Evolutionary conservation across 352 stramenopile species (phyloP).

Genomic region (Albugo laibachii): DNA sequence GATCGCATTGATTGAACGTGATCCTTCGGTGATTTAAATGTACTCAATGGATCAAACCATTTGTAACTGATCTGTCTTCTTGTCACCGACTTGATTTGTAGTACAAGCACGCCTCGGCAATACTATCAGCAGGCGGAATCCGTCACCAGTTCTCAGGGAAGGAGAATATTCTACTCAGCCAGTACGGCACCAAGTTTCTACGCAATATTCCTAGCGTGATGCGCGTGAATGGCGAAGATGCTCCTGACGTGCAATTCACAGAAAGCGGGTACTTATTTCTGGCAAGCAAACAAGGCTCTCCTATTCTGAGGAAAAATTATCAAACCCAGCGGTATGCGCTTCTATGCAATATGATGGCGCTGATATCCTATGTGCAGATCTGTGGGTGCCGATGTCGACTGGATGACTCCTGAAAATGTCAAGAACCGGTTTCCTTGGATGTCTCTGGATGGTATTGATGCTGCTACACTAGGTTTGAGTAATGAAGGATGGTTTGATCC

Average conservation of each 20-base stretch:
- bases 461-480: slow-evolving; percentile 37
- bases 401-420: slow-evolving; percentile 26
- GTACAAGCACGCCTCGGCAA: slow-evolving; percentile 69
- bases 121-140: slow-evolving; percentile 58
- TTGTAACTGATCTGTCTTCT: not conserved
- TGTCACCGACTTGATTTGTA: slow-evolving; percentile 6
- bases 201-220: slow-evolving; percentile 21
- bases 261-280: slow-evolving; percentile 71
- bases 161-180: slow-evolving; percentile 57
- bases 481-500: slow-evolving; percentile 75
- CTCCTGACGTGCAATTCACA: slow-evolving; percentile 54
- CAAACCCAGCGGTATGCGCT: slow-evolving; percentile 17
- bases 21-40: slow-evolving; percentile 22
- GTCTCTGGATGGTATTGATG: slow-evolving; percentile 30
- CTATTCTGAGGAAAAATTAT: slow-evolving; percentile 41
- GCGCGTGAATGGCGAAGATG: slow-evolving; percentile 27
- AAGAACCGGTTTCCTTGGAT: slow-evolving; percentile 58
- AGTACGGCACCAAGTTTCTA: slow-evolving; percentile 64
- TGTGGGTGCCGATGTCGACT: slow-evolving; percentile 5
- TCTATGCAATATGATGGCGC: not conserved
- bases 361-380: not conserved
- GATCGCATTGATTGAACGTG: slow-evolving; percentile 56
- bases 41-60: not conserved
- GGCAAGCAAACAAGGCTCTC: slow-evolving; percentile 33
- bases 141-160: slow-evolving; percentile 66